phyloP scores from a whole-genome alignment of 2,329 filamentous ascomycete genomes.

The Diaporthe citriasiana region DNA sequence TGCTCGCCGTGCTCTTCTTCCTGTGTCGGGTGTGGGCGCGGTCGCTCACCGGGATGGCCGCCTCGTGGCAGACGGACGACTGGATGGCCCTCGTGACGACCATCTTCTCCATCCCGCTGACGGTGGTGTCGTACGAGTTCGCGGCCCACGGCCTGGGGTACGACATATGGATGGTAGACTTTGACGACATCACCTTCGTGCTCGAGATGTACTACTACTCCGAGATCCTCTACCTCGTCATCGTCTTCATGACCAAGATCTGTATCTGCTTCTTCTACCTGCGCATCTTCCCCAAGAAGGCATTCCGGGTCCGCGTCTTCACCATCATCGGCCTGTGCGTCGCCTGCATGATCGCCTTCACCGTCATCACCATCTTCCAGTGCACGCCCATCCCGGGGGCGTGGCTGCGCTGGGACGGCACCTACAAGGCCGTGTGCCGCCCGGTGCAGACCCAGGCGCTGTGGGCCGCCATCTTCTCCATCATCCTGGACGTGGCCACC shows the following conservation, averaged over 20 bases:
- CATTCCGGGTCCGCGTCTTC: not conserved
- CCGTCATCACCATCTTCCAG: constrained; percentile 9
- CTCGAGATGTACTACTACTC: constrained; percentile 31
- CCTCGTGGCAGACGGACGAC: constrained; percentile 26
- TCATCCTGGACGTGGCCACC: constrained; percentile 56
- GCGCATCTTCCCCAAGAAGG: constrained; percentile 31
- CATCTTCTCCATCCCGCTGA: constrained; percentile 20
- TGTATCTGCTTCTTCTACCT: constrained; percentile 34
- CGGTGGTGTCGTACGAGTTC: constrained; percentile 23
- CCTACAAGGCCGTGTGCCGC: constrained; percentile 2
- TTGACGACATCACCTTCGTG: constrained; percentile 27
- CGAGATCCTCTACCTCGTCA: constrained; percentile 5
- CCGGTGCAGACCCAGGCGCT: constrained; percentile 40
- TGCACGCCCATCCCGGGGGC: constrained; percentile 10
- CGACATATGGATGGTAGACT: constrained; percentile 4
- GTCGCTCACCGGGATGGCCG: constrained; percentile 24
- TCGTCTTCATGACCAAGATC: constrained; percentile 29
- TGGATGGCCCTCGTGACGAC: constrained; percentile 26
- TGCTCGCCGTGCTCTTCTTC: constrained; percentile 29
- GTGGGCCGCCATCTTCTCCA: constrained; percentile 56
- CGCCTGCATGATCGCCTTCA: not conserved
- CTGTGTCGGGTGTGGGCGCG: constrained; percentile 27
- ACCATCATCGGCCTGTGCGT: not conserved
- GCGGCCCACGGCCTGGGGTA: constrained; percentile 13
- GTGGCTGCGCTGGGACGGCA: constrained; percentile 32